phyloP scores from a whole-genome alignment of 208 protist genomes.

The Zelonia costaricensis region DNA sequence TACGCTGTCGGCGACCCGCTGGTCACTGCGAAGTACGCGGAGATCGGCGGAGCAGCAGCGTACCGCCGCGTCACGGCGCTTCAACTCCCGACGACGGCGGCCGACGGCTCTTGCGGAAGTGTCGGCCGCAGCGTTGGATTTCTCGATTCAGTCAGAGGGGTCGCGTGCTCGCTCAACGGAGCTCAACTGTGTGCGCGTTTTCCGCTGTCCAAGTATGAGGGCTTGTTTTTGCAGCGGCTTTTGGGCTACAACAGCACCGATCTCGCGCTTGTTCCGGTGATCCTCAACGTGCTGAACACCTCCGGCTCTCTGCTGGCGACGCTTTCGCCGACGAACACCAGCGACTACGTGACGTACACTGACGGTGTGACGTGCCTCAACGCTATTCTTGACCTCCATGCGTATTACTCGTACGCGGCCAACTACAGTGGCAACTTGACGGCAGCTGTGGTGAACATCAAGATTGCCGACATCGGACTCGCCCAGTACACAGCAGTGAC shows the following conservation, averaged over 20 bases:
- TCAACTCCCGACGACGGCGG: conserved; percentile 31
- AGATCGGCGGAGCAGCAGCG: neutral
- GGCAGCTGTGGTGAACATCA: conserved; percentile 28
- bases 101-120: conserved; percentile 46
- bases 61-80: conserved; percentile 44
- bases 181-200: conserved; percentile 44
- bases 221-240: conserved; percentile 47
- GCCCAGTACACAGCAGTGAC: conserved; percentile 31
- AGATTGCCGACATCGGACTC: conserved; percentile 23
- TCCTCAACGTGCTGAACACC: conserved; percentile 34
- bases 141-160: conserved; percentile 54
- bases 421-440: conserved; percentile 25
- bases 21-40: conserved; percentile 27
- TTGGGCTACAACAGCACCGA: conserved; percentile 6
- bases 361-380: conserved; percentile 52
- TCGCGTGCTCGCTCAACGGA: conserved; percentile 48
- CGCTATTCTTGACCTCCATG: conserved; percentile 33
- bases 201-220: conserved; percentile 38
- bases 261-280: conserved; percentile 28
- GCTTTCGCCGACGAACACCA: conserved; percentile 11
- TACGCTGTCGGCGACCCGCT: conserved; percentile 36
- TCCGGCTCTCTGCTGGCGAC: conserved; percentile 30
- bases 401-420: conserved; percentile 40
- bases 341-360: conserved; percentile 37
- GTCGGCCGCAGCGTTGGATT: conserved; percentile 39